phyloP scores from a whole-genome alignment of 2,329 filamentous ascomycete species.

The Drechslerella dactyloides region DNA sequence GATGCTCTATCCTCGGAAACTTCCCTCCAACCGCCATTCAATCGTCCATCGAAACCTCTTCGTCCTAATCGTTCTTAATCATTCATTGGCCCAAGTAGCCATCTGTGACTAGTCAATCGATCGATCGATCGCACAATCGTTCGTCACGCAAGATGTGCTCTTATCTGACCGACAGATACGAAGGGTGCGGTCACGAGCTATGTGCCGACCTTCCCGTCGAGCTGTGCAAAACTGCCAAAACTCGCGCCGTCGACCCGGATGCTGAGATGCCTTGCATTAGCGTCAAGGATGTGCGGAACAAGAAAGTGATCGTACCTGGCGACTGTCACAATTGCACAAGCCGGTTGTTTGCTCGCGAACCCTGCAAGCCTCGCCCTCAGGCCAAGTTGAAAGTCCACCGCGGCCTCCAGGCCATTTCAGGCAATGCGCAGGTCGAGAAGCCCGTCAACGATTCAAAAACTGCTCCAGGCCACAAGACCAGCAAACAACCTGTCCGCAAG shows the following conservation, averaged over 20 bases:
- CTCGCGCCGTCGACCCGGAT: slow-evolving; percentile 5
- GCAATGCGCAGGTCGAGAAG: no score
- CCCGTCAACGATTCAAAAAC: no score
- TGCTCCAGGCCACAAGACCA: no score
- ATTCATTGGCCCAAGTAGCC: no score
- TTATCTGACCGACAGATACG: slow-evolving; percentile 6
- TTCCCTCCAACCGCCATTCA: not conserved
- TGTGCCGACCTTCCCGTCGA: slow-evolving; percentile 9
- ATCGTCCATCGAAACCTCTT: no score
- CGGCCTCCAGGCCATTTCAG: no score
- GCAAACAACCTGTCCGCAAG: no score
- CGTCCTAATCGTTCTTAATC: no score
- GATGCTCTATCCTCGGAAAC: not conserved
- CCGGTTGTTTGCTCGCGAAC: not conserved
- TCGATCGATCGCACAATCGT: no score
- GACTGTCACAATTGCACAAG: slow-evolving; percentile 6
- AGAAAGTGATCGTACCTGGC: not conserved
- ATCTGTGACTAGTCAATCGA: no score
- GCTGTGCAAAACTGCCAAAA: slow-evolving; percentile 16
- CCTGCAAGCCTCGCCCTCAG: not conserved
- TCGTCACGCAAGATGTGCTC: slow-evolving; percentile 24
- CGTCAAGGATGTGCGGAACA: slow-evolving; percentile 5
- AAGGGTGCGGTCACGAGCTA: slow-evolving; percentile 11
- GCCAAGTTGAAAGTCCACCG: no score
- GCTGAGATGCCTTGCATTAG: slow-evolving; percentile 34